Percentiles rank a stretch among this genome's conserved stretches.
phyloP scores from a whole-genome alignment of 1,284 basidiomycete species.

The Phellinidium pouzarii region DNA sequence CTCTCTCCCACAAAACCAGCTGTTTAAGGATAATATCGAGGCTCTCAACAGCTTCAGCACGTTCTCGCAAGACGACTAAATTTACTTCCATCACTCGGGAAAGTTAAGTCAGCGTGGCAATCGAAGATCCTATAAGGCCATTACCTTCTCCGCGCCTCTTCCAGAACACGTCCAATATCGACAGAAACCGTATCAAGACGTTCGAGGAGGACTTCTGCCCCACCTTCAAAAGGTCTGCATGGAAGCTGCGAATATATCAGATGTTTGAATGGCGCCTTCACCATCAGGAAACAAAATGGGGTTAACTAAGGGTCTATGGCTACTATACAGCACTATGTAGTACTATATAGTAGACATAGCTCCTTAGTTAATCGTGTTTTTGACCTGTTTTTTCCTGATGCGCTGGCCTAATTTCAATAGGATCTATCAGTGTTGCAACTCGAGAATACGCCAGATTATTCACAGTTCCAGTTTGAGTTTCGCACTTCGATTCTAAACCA shows the following conservation, averaged over 20 bases:
- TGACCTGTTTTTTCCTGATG: too few relatives aligned
- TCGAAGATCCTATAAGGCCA: slow-evolving; percentile 14
- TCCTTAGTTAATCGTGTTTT: too few relatives aligned
- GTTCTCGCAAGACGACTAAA: slow-evolving; percentile 55
- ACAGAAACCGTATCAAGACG: slow-evolving; percentile 40
- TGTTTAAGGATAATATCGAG: slow-evolving; percentile 10
- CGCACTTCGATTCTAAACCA: slow-evolving; percentile 52
- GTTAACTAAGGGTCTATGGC: too few relatives aligned
- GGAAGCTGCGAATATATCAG: slow-evolving; percentile 43
- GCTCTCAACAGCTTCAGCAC: slow-evolving; percentile 33
- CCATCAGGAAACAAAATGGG: slow-evolving; percentile 32
- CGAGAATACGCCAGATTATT: too few relatives aligned
- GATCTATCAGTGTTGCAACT: too few relatives aligned
- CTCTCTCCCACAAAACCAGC: slow-evolving; percentile 9
- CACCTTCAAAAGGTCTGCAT: slow-evolving; percentile 54
- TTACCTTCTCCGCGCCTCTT: slow-evolving; percentile 45
- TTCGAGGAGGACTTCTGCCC: slow-evolving; percentile 44
- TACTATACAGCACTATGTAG: too few relatives aligned
- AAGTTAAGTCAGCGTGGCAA: neutral
- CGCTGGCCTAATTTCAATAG: too few relatives aligned
- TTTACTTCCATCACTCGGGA: slow-evolving; percentile 47
- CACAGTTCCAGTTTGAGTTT: slow-evolving; percentile 43
- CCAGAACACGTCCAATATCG: slow-evolving; percentile 42
- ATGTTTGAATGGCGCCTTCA: slow-evolving; percentile 39
- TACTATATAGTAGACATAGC: too few relatives aligned